Conservation (phyloP, 2,329 filamentous ascomycete species). For the Clonostachys rosea region DNA sequence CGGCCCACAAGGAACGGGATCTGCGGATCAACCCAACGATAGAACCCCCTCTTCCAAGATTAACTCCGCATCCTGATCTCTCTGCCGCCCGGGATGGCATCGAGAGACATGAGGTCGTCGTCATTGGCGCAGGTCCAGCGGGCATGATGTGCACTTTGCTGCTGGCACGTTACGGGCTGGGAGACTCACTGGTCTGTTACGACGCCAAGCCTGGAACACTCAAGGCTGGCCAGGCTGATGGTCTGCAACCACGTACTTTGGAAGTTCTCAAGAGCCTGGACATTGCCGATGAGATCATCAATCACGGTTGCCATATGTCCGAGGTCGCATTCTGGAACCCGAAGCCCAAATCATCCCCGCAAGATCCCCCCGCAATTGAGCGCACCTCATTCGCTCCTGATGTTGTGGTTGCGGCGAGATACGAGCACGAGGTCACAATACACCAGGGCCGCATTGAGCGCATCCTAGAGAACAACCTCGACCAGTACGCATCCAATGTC, state of each 20-base stretch:
- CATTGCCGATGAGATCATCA: conserved; percentile 84
- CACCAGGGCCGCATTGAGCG: conserved; percentile 69
- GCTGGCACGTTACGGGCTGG: no score
- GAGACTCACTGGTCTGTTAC: no score
- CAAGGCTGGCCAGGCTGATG: conserved; percentile 54
- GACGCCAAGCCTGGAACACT: no score
- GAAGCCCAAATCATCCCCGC: conserved; percentile 51
- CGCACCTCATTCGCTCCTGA: no score
- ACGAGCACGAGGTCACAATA: no score
- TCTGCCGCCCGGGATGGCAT: no score
- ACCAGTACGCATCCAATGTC: no score
- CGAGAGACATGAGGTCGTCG: conserved; percentile 18
- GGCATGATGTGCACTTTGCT: conserved; percentile 40
- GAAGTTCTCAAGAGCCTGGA: conserved; percentile 82
- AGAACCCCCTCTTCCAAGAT: no score
- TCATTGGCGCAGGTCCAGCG: conserved; percentile 32
- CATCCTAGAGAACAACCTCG: conserved; percentile 36
- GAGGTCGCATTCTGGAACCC: conserved; percentile 74
- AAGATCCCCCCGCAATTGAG: conserved; percentile 26
- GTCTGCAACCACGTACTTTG: conserved; percentile 84
- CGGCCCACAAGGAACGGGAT: no score
- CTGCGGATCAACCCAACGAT: no score
- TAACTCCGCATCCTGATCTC: no score
- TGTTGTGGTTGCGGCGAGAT: no score
- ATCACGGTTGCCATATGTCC: conserved; percentile 78